Base-by-base conservation (phyloP, 257 asterid genomes). In the Fraxinus cuspidata region DNA sequence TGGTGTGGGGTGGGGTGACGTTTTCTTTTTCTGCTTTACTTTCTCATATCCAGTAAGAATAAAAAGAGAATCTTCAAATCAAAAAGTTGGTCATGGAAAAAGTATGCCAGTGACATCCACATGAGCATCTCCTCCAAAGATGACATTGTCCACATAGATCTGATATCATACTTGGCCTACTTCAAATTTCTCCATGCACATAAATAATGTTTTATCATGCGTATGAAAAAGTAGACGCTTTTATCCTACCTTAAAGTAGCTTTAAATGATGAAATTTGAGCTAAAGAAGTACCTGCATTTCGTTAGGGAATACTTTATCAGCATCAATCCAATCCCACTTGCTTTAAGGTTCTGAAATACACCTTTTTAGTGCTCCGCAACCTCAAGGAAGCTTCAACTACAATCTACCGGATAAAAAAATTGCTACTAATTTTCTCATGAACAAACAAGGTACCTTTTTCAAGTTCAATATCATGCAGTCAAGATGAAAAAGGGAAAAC, bases 41-140 rank as follows among this genome's bases (percentile, higher is more conserved):
- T 84, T 88, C 35, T 79, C 34, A 63, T 38, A 60, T 44, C 90
- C 90, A 87, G 79, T 83, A 32, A 83, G 89, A 90, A 73, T 82
- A 71, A 83, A 83, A 83, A 78, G 84, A 74, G 66, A 58, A 77
- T 38, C 84, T 79, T 83, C 75, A 78, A 82, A 86, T 63, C 81
- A 76, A 86, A 79, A 84, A 80, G 79, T 80, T 82, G 42, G 47
- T 40, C 47, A 40, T 40, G 47, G 16, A 40, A 40, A 37, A 40
- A 40, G 16, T 40, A 51, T 37, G 82, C 66, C 53, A 76, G 79
- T 84, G 86, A 71, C 84, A 81, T 78, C 88, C 87, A 86, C 81
- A 74, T 56, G 69, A 58, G 64, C 82, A 78, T 66, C 58, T 72
- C 75, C 67, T 64, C 8, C 27, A 74, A 84, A 77, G 82, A 79